Percentiles rank a stretch among this genome's conserved stretches.
Evolutionary conservation across 306 rosid species (phyloP).

Genomic region (Dicorynia guianensis): DNA sequence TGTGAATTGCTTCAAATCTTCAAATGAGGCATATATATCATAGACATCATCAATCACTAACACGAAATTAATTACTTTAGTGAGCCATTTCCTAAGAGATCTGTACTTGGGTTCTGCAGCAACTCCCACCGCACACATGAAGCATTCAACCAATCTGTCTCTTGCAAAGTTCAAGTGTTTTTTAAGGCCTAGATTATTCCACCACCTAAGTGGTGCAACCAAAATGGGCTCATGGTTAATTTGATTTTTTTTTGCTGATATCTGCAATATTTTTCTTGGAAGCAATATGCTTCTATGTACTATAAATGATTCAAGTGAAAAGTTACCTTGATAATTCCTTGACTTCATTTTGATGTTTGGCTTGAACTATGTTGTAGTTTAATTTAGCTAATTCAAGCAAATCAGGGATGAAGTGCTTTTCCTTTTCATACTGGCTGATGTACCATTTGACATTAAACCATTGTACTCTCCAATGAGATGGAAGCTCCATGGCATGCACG

Average conservation of each 20-base stretch:
- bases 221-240: too few species aligned
- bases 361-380: too few species aligned
- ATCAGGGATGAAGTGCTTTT: too few species aligned
- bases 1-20: slow-evolving; percentile 67
- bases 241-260: too few species aligned
- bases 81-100: slow-evolving; percentile 64
- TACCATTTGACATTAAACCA: slow-evolving; percentile 77
- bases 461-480: slow-evolving; percentile 62
- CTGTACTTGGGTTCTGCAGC: slow-evolving; percentile 47
- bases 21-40: slow-evolving; percentile 61
- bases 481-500: slow-evolving; percentile 57
- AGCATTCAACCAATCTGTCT: slow-evolving; percentile 72
- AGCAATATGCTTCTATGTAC: too few species aligned
- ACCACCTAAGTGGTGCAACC: slow-evolving; percentile 56
- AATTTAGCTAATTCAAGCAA: too few species aligned
- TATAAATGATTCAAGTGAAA: too few species aligned
- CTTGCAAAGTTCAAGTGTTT: slow-evolving; percentile 60
- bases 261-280: too few species aligned
- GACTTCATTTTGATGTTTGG: too few species aligned
- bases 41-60: slow-evolving; percentile 64
- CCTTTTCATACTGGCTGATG: slow-evolving; percentile 26
- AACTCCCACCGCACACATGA: slow-evolving; percentile 64
- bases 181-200: slow-evolving; percentile 62
- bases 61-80: slow-evolving; percentile 58
- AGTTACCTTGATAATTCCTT: too few species aligned